Base-by-base conservation (phyloP, 495 filamentous ascomycete genomes). In the Cercophora scortea region DNA sequence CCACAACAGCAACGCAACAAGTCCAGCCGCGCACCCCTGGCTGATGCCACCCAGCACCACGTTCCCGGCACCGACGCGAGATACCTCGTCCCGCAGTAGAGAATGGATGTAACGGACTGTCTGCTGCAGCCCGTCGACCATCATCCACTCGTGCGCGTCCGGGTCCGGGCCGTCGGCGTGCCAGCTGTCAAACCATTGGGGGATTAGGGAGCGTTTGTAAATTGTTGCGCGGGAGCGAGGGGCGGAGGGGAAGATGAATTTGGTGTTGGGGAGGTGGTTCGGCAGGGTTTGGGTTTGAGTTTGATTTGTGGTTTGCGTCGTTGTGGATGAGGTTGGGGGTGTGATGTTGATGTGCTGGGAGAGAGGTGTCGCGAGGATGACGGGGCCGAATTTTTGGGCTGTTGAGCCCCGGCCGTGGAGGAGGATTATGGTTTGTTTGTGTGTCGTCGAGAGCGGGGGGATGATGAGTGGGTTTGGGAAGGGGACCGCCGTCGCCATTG, bases 111-210 rank as follows among this genome's bases (percentile, higher is more conserved):
- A 74, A 3, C 35, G 35, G 6, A 54, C 58, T 2, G 69, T 78
- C 50, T 73, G 69, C 18, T 64, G 59, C 12, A 82, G 51, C 0
- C 78, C 78, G 0, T 71, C 59, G 8, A 68, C 42, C 55, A 72
- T 67, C 13, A 80, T 47, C 49, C 56, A 54, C 19, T 62, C 53
- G 12, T 56, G 42, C 32, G 39, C 42, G 25, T 13, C 11, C 73
- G 61, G 39, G 25, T 13, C 11, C 73, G 61, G 41, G 59, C 58
- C 32, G 60, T 52, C 47, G 53, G 80, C 56, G 32, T 74, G 66
- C 57, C 65, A 75, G 56, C 65, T 63, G 58, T 83, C 79, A 61
- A 79, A 81, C 80, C 79, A 83, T 58, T 82, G 77, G 45, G 71
- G 63, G 34, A 74, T 77, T 16, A 71, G 53, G 15, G 56, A 61